phyloP scores from a whole-genome alignment of 495 filamentous ascomycete genomes.

The Tetracladium setigerum region DNA sequence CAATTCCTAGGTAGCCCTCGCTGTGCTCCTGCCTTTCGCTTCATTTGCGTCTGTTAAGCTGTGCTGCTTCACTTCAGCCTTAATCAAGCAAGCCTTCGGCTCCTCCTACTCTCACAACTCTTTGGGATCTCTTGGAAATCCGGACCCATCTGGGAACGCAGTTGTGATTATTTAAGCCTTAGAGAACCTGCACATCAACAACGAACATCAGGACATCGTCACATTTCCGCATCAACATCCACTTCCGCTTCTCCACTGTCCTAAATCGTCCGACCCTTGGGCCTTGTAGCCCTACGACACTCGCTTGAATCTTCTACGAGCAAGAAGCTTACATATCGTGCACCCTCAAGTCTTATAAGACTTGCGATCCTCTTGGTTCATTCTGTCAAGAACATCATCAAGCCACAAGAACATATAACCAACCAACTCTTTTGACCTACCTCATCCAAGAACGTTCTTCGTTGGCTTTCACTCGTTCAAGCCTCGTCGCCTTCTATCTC shows the following conservation, averaged over 20 bases:
- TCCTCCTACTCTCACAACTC: not conserved
- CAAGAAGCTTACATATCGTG: constrained; percentile 19
- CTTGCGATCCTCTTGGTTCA: not conserved
- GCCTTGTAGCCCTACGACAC: constrained; percentile 20
- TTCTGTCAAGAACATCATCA: no score
- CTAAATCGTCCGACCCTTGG: no score
- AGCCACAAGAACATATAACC: no score
- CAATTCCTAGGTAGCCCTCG: constrained; percentile 48
- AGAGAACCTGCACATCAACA: no score
- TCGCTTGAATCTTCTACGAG: constrained; percentile 12
- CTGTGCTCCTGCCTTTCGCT: constrained; percentile 59
- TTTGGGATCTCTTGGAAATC: not conserved
- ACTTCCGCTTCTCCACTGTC: no score
- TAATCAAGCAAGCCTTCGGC: not conserved
- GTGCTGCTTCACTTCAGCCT: not conserved
- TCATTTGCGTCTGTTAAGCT: constrained; percentile 16
- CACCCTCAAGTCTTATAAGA: constrained; percentile 12
- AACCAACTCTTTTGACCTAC: no score
- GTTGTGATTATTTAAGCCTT: no score
- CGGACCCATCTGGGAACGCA: not conserved
- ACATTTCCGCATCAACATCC: no score
- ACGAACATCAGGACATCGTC: not conserved
- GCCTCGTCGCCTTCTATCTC: constrained; percentile 6
- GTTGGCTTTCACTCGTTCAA: constrained; percentile 19
- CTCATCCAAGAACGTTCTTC: constrained; percentile 9